Evolutionary conservation across 768 basidiomycete species (phyloP), one percentile per base, ranked within the genome.

Genomic region (Suillus placidus): DNA sequence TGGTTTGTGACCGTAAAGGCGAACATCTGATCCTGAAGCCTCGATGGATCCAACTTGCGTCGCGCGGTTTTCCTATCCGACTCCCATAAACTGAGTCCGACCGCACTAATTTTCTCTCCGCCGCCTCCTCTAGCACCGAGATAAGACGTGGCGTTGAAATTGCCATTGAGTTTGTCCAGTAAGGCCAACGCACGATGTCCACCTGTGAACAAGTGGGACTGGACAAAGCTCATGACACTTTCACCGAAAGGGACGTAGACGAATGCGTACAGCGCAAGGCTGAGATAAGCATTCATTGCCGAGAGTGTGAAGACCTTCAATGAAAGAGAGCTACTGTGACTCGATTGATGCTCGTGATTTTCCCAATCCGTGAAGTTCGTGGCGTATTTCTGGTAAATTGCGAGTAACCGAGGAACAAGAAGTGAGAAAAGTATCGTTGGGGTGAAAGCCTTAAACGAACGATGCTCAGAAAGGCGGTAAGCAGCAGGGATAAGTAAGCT

Each of bases 241-340:
- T 91, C 91, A 35, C 95, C 95, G 68, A 96, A 97, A 0, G 95
- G 95, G 5, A 97, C 93, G 74, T 99, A 99, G 60, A 97, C 86
- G 73, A 95, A 98, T 18, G 96, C 95, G n/a, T 91, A 94, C 18
- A 99, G 87, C 7, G 87, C 88, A n/a, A 99, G 85, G 47, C 92
- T 91, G 60, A 95, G 88, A 74, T 96, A 98, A 0, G 97, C 92
- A 23, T 96, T 94, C 72, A 98, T 86, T 0, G 92, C 88, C 38
- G 91, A 90, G 62, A 99, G 84, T 1, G 91, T 87, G 73, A 99
- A 99, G 3, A 93, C 91, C 77, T 98, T 99, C 73, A 92, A 81
- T 18, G 95, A 95, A 32, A 97, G 83, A 20, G 92, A 93, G 8
- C 87, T 85, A 65, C 88, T 86, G 74, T 94, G 87, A 2, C 87